Conservation (phyloP, 2,329 filamentous ascomycete species). For the Helminthosporium solani region DNA sequence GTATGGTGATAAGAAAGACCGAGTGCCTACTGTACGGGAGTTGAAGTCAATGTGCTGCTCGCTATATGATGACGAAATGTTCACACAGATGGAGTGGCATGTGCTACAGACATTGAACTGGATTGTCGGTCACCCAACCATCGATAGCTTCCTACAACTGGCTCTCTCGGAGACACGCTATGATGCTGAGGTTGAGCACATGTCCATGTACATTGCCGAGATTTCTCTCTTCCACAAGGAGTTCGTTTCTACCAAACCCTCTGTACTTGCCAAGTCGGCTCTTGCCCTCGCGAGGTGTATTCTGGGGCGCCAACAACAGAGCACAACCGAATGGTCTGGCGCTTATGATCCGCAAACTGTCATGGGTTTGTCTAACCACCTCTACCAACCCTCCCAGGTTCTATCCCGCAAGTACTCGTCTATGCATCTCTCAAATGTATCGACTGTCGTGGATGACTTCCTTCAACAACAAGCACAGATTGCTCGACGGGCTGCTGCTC, state of each 20-base stretch:
- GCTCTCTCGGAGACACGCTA: constrained; percentile 73
- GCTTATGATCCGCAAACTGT: constrained; percentile 68
- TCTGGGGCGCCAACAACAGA: constrained; percentile 73
- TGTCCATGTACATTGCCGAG: constrained; percentile 92
- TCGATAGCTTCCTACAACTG: constrained; percentile 89
- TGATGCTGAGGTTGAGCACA: constrained; percentile 87
- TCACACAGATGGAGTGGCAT: constrained; percentile 99
- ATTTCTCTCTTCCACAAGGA: constrained; percentile 95
- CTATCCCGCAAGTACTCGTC: constrained; percentile 69
- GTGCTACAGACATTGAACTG: constrained; percentile 96
- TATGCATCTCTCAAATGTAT: constrained; percentile 64
- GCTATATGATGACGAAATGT: constrained; percentile 98
- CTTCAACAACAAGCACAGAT: constrained; percentile 60
- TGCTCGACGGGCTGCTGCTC: constrained; percentile 42
- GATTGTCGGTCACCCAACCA: constrained; percentile 92
- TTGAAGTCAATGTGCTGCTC: constrained; percentile 99
- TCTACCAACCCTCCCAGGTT: constrained; percentile 67
- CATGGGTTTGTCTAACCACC: constrained; percentile 63
- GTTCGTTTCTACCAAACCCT: constrained; percentile 89
- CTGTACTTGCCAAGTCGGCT: constrained; percentile 84
- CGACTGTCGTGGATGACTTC: constrained; percentile 65
- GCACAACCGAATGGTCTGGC: constrained; percentile 73
- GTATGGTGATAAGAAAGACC: constrained; percentile 98
- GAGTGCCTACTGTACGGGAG: constrained; percentile 95
- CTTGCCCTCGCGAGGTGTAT: constrained; percentile 85